Conservation (phyloP, 805 yeast genomes). For the Lachancea lanzarotensis region DNA sequence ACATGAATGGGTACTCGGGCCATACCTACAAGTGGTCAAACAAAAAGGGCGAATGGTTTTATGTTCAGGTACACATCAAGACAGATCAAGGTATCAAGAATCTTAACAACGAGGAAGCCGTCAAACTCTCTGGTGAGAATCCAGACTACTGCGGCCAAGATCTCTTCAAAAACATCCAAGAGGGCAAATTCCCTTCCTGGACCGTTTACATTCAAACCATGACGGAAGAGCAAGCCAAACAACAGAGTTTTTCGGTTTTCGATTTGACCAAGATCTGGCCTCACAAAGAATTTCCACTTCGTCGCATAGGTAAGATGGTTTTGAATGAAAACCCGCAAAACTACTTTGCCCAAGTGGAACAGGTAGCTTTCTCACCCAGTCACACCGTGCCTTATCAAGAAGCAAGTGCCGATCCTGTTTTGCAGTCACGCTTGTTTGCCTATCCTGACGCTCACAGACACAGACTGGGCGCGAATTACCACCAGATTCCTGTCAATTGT, state of each 20-base stretch:
- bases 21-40: conserved; percentile 59
- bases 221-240: conserved; percentile 75
- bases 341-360: conserved; percentile 83
- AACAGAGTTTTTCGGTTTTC: conserved; percentile 72
- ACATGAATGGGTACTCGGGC: conserved; percentile 62
- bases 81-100: conserved; percentile 50
- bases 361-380: conserved; percentile 79
- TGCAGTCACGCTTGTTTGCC: conserved; percentile 74
- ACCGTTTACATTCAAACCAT: conserved; percentile 77
- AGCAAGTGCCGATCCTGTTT: conserved; percentile 76
- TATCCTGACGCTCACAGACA: conserved; percentile 84
- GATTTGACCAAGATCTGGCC: conserved; percentile 94
- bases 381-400: conserved; percentile 82
- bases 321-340: conserved; percentile 80
- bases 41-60: conserved; percentile 45
- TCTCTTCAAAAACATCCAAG: conserved; percentile 68
- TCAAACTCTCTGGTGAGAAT: conserved; percentile 59
- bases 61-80: conserved; percentile 51
- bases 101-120: conserved; percentile 61
- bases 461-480: conserved; percentile 66
- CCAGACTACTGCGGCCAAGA: conserved; percentile 82
- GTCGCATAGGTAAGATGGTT: conserved; percentile 74
- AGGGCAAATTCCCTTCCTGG: conserved; percentile 79
- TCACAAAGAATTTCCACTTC: conserved; percentile 75
- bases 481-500: conserved; percentile 85